phyloP scores from a whole-genome alignment of 2,329 filamentous ascomycete genomes.

The Aspergillus bombycis region DNA sequence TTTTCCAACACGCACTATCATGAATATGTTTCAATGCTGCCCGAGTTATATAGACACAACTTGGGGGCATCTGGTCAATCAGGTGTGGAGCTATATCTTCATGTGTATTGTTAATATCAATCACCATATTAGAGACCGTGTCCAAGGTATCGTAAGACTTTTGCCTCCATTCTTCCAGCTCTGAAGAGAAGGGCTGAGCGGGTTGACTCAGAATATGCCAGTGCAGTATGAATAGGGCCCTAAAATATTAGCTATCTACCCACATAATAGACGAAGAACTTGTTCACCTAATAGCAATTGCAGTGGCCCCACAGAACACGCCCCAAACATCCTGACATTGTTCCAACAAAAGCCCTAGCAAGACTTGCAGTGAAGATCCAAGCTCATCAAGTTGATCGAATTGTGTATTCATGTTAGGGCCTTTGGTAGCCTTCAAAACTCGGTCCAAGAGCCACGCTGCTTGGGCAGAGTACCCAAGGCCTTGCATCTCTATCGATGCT shows the following conservation, averaged over 20 bases:
- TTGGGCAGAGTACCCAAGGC: conserved; percentile 26
- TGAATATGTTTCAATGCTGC: not conserved
- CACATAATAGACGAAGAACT: not conserved
- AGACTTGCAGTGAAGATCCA: conserved; percentile 12
- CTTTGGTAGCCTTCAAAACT: conserved; percentile 12
- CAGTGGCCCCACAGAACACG: not conserved
- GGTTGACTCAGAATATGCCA: not conserved
- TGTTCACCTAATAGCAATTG: not conserved
- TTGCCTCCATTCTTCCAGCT: not conserved
- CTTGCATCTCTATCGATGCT: conserved; percentile 11
- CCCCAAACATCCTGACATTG: not conserved
- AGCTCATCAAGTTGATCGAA: conserved; percentile 7
- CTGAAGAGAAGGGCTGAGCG: not conserved
- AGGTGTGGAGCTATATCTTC: not conserved
- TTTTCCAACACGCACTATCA: not conserved
- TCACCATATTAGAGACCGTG: conserved; percentile 26
- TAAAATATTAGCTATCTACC: not conserved
- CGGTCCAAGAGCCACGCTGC: conserved; percentile 29
- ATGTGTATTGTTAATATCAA: conserved; percentile 22
- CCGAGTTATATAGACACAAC: not conserved
- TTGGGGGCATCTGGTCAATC: not conserved
- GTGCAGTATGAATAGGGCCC: not conserved
- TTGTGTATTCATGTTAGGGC: not conserved
- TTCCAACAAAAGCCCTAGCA: conserved; percentile 7
- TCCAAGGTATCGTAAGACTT: conserved; percentile 23